Evolutionary conservation across 1,284 basidiomycete genomes (phyloP), one percentile per base, ranked within the genome.

Genomic region (Abortiporus biennis): DNA sequence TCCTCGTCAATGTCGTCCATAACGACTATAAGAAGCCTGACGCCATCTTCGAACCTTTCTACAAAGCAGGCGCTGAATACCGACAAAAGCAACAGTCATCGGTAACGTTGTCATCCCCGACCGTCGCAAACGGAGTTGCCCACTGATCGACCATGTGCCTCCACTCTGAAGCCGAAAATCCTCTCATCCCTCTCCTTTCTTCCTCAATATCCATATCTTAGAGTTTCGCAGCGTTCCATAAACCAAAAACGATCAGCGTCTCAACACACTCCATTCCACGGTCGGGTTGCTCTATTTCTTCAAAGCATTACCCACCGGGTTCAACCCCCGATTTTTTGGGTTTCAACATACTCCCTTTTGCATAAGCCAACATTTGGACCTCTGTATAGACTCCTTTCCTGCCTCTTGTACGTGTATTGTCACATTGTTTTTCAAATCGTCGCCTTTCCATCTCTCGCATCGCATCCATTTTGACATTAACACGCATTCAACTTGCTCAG

Each of bases 1-100:
- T 85, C 72, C 84, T 99, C 52, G 92, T 99, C 54, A 98, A 97
- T 62, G 85, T 99, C 51, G 93, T 98, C 13, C 93, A 98, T 64
- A 97, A 99, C 67, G 89, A 98, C 65, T 98, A 90, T 76, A 85
- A 88, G 63, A 76, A 87, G 58, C 66, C 80, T 4, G 72, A 85
- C 37, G 84, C 85, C 27, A 94, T 97, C 66, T 97, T 95, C 63
- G 71, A 75, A 54, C 89, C 91, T 0, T 95, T 97, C 76, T 72
- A 78, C 64, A 77, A 80, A 58, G 82, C 80, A 15, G 83, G 80
- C 34, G 75, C 73, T 36, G 76, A 83, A 56, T 78, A 75, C 49
- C 27, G 11, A 13, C 8, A 30, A 22, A 57, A 60, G 39, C n/a
- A n/a, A n/a, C 64, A 68, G 42, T 43, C 55, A 23, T n/a, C n/a